Evolutionary conservation across 2,329 filamentous ascomycete genomes (phyloP).

Genomic region (Colletotrichum sidae): DNA sequence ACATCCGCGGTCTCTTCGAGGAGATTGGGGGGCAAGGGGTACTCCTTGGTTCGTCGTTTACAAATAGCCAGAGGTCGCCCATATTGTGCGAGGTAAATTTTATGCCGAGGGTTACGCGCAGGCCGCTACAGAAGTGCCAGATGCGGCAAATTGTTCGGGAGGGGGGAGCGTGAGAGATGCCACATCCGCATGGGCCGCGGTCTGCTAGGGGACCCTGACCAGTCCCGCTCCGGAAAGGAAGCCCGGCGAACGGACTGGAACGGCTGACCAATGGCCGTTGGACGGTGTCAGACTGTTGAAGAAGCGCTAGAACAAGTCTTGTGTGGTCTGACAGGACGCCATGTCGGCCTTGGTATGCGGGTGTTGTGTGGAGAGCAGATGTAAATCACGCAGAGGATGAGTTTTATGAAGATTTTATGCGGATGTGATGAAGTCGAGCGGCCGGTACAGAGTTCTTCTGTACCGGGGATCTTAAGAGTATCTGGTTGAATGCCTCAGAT

Average conservation of each 20-base stretch:
- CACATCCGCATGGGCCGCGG: constrained; percentile 14
- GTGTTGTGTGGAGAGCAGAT: too few relatives aligned
- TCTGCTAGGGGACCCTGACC: constrained; percentile 8
- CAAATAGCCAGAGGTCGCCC: too few relatives aligned
- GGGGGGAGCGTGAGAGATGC: constrained; percentile 24
- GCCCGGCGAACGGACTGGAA: constrained; percentile 11
- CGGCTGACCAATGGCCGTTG: constrained; percentile 1
- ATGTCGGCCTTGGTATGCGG: background rate
- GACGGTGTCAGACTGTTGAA: background rate
- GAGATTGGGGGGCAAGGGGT: too few relatives aligned
- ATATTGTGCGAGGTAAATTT: background rate
- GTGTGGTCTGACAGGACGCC: background rate
- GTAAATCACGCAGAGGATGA: too few relatives aligned
- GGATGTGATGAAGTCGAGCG: too few relatives aligned
- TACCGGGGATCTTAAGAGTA: too few relatives aligned
- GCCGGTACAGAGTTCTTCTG: too few relatives aligned
- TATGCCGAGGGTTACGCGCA: background rate
- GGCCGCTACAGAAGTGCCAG: background rate
- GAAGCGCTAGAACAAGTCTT: constrained; percentile 6
- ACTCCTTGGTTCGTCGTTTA: too few relatives aligned
- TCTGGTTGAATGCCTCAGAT: too few relatives aligned
- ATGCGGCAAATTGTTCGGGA: constrained; percentile 15
- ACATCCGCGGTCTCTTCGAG: too few relatives aligned
- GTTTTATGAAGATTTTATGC: too few relatives aligned
- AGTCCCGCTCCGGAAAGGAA: constrained; percentile 13